These are phyloP conservation scores for Lizonia empirigonia DNA, from an alignment of 2,329 filamentous ascomycete genomes.

Conservation along the genomic window DNA sequence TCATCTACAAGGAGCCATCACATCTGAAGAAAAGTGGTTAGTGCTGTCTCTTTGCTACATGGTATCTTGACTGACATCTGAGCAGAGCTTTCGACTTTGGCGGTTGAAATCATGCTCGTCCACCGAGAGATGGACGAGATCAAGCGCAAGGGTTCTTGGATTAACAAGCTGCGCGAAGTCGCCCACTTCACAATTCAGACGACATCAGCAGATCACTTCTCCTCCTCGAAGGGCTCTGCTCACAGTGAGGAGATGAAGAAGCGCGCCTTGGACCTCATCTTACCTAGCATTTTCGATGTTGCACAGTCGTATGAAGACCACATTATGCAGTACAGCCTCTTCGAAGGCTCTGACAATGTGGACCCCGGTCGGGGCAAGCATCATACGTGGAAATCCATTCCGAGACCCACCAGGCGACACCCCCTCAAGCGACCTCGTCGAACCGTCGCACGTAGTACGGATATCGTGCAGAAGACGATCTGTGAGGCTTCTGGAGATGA, in stretches of 20 bases:
- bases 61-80: constrained; percentile 8
- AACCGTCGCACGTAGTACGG: neutral
- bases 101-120: constrained; percentile 39
- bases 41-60: neutral
- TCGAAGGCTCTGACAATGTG: constrained; percentile 26
- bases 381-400: constrained; percentile 31
- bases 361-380: constrained; percentile 30
- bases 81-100: constrained; percentile 34
- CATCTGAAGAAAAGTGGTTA: constrained; percentile 39
- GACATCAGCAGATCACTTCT: constrained; percentile 33
- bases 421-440: constrained; percentile 20
- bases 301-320: constrained; percentile 39
- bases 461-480: neutral
- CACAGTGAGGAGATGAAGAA: constrained; percentile 37
- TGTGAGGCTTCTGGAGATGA: constrained; percentile 25
- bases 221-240: constrained; percentile 29
- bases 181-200: constrained; percentile 29
- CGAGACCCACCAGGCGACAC: constrained; percentile 24
- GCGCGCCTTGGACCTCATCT: constrained; percentile 31
- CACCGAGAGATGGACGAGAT: constrained; percentile 32
- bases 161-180: constrained; percentile 26
- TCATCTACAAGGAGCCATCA: constrained; percentile 42
- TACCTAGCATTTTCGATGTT: constrained; percentile 39
- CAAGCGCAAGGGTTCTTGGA: constrained; percentile 35
- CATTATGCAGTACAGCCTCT: constrained; percentile 31